phyloP scores from a whole-genome alignment of 2,329 filamentous ascomycete genomes.

The Trichoderma guizhouense region DNA sequence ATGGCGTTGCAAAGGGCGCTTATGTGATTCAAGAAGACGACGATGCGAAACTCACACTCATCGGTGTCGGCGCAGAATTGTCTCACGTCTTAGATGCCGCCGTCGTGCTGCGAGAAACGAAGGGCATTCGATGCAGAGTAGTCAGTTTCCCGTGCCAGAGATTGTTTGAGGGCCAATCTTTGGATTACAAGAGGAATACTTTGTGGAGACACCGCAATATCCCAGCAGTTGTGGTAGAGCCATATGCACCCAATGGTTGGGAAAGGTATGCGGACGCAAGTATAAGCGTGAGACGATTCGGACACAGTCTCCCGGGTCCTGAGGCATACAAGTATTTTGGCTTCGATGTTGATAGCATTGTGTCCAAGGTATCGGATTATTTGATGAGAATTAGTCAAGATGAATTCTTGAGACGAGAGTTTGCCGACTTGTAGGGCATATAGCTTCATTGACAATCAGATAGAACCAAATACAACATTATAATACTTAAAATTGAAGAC shows the following conservation, averaged over 20 bases:
- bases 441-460: not conserved
- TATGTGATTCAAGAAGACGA: constrained; percentile 45
- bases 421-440: not conserved
- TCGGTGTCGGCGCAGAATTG: constrained; percentile 38
- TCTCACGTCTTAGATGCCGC: constrained; percentile 41
- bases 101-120: constrained; percentile 31
- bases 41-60: constrained; percentile 43
- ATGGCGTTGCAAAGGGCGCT: constrained; percentile 42
- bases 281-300: not conserved
- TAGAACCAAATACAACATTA: not conserved
- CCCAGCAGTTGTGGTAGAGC: not conserved
- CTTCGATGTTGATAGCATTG: constrained; percentile 1
- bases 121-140: constrained; percentile 32
- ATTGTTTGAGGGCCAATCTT: constrained; percentile 32
- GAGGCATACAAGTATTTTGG: constrained; percentile 13
- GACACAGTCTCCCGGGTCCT: constrained; percentile 3
- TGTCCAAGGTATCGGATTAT: not conserved
- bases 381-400: not conserved
- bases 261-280: constrained; percentile 3
- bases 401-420: not conserved
- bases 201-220: not conserved
- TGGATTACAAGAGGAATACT: not conserved
- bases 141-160: constrained; percentile 39
- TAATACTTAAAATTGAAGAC: not conserved
- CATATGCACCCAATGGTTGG: not conserved